Percentiles rank a stretch among this genome's conserved stretches.
These are phyloP conservation scores for Hemileccinum rubropunctum DNA, from an alignment of 768 basidiomycete species.

Conservation along the genomic window DNA sequence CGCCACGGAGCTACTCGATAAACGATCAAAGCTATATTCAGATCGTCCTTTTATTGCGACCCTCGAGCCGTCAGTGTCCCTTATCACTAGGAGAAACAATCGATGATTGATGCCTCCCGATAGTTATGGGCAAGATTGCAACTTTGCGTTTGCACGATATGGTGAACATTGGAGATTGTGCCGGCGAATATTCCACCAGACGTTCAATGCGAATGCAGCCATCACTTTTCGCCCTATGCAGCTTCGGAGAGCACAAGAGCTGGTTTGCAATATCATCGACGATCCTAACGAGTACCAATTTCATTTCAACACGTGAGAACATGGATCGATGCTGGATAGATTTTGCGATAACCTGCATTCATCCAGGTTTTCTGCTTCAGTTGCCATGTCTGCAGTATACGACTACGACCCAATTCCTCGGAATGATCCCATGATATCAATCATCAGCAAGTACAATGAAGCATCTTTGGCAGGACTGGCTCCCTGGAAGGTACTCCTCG, in stretches of 20 bases:
- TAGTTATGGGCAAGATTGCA: not conserved
- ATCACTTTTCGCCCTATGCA: conserved; percentile 1
- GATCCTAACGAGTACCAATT: not conserved
- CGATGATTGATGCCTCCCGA: not conserved
- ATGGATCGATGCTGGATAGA: too few relatives aligned
- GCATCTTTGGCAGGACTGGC: not conserved
- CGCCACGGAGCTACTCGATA: not conserved
- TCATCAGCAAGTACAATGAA: not conserved
- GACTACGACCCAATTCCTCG: conserved; percentile 12
- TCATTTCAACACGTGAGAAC: conserved; percentile 4
- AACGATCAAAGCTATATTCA: not conserved
- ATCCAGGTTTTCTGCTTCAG: conserved; percentile 30
- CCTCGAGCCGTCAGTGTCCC: not conserved
- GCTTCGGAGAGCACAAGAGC: not conserved
- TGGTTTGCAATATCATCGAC: not conserved
- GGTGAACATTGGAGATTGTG: not conserved
- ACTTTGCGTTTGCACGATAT: not conserved
- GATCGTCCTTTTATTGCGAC: conserved; percentile 1
- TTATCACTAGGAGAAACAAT: not conserved
- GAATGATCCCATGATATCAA: conserved; percentile 9
- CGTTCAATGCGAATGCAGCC: not conserved
- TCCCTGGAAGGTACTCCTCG: not conserved
- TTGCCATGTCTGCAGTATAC: conserved; percentile 17
- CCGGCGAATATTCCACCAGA: conserved; percentile 4
- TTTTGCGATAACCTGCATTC: not conserved